A percentile compares a stretch with the other conserved stretches of the same genome.
phyloP scores from a whole-genome alignment of 768 basidiomycete species.

The Pleurotus djamor region DNA sequence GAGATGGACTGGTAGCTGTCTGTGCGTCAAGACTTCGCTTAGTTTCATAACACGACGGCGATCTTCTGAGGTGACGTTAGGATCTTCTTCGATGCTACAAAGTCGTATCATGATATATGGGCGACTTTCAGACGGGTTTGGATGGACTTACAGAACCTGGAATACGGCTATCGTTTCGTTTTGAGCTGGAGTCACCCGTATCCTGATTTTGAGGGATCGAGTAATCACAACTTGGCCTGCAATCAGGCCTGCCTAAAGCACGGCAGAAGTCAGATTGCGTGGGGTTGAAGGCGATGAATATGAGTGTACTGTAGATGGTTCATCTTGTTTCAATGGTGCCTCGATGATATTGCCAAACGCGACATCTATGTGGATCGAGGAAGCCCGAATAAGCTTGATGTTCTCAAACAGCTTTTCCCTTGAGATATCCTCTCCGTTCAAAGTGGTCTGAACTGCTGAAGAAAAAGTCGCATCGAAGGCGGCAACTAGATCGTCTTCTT shows the following conservation, averaged over 20 bases:
- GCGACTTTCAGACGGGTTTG: neutral
- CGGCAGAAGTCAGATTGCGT: neutral
- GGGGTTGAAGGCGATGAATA: too few species aligned
- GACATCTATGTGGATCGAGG: conserved; percentile 17
- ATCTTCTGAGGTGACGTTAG: conserved; percentile 10
- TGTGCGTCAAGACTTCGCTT: conserved; percentile 25
- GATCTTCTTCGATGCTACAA: conserved; percentile 21
- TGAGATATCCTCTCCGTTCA: conserved; percentile 24
- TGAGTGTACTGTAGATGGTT: too few species aligned
- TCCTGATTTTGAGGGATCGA: conserved; percentile 34
- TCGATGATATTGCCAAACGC: conserved; percentile 34
- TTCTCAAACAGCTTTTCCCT: conserved; percentile 24
- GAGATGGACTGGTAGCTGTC: conserved; percentile 26
- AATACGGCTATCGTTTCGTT: conserved; percentile 27
- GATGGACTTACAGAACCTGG: conserved; percentile 32
- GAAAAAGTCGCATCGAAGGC: conserved; percentile 29
- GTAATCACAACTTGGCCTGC: conserved; percentile 37
- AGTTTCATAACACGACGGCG: conserved; percentile 26
- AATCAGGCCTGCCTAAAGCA: conserved; percentile 28
- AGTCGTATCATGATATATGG: neutral
- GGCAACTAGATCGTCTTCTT: conserved; percentile 6
- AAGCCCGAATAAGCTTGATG: conserved; percentile 15
- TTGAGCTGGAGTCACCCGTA: conserved; percentile 36
- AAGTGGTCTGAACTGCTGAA: conserved; percentile 24
- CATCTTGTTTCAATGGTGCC: conserved; percentile 15